Conservation (phyloP, 768 basidiomycete genomes). For the Kondoa subrosea region DNA sequence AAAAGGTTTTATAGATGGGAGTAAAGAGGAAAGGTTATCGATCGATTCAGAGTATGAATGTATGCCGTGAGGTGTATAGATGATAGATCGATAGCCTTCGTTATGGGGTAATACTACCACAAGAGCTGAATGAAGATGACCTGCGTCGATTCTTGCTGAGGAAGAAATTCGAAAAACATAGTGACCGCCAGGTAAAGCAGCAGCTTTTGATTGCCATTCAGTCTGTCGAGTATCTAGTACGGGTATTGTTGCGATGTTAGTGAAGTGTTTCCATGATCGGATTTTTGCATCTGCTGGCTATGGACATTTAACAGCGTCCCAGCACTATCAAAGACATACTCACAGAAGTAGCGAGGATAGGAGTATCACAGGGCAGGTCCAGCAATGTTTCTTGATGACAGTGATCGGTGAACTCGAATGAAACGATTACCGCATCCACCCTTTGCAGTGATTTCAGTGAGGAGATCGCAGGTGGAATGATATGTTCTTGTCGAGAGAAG, state of each 20-base stretch:
- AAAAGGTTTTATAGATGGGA: neutral
- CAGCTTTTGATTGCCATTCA: neutral
- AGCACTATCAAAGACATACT: neutral
- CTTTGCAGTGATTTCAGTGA: neutral
- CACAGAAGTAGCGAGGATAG: neutral
- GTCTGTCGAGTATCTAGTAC: neutral
- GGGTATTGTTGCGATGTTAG: neutral
- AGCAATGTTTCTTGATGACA: neutral
- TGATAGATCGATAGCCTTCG: neutral
- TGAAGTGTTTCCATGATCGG: neutral
- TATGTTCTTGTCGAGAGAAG: neutral
- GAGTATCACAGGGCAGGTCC: neutral
- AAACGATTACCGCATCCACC: neutral
- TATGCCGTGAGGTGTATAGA: neutral
- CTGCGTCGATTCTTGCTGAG: neutral
- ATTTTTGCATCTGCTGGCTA: neutral
- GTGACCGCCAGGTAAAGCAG: neutral
- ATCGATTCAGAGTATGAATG: neutral
- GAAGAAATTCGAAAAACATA: neutral
- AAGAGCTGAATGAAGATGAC: neutral
- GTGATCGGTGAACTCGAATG: neutral
- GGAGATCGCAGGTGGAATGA: neutral
- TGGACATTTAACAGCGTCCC: neutral
- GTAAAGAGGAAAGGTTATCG: neutral
- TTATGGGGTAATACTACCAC: neutral